phyloP scores from a whole-genome alignment of 305 asterid species.

The Solanum hybrid region DNA sequence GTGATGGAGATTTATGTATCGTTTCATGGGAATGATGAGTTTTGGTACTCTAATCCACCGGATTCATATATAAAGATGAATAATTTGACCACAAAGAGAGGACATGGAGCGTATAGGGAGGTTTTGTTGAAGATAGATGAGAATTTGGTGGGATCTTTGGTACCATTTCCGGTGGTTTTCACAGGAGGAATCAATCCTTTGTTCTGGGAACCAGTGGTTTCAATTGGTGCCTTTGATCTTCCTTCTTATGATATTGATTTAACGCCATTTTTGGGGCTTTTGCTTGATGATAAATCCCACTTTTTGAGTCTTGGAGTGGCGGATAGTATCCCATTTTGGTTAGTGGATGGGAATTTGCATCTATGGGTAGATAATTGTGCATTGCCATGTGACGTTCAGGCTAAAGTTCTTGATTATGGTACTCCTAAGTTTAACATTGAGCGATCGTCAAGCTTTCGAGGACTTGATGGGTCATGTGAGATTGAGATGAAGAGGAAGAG shows the following conservation, averaged over 20 bases:
- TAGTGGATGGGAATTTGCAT: slow-evolving; percentile 72
- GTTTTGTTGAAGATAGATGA: slow-evolving; percentile 53
- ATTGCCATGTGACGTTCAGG: slow-evolving; percentile 30
- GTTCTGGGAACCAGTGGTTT: slow-evolving; percentile 79
- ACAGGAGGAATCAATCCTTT: slow-evolving; percentile 77
- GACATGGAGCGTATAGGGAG: slow-evolving; percentile 72
- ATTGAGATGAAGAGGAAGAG: slow-evolving; percentile 36
- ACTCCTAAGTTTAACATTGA: slow-evolving; percentile 27
- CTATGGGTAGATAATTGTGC: slow-evolving; percentile 56
- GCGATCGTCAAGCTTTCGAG: slow-evolving; percentile 9
- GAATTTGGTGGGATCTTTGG: slow-evolving; percentile 48
- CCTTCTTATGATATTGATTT: slow-evolving; percentile 72
- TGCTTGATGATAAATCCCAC: slow-evolving; percentile 54
- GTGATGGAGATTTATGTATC: slow-evolving; percentile 71
- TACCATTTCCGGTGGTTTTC: slow-evolving; percentile 78
- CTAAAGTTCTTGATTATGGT: slow-evolving; percentile 26
- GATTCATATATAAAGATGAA: slow-evolving; percentile 46
- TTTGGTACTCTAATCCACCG: slow-evolving; percentile 86
- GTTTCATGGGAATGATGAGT: slow-evolving; percentile 71
- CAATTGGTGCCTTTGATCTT: slow-evolving; percentile 76
- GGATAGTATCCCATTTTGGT: slow-evolving; percentile 62
- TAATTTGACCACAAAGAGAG: slow-evolving; percentile 24
- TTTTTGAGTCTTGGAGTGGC: slow-evolving; percentile 41
- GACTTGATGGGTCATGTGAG: slow-evolving; percentile 44
- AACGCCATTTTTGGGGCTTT: slow-evolving; percentile 51